Conservation (phyloP, 2,329 filamentous ascomycete genomes). For the Talaromyces sp. region DNA sequence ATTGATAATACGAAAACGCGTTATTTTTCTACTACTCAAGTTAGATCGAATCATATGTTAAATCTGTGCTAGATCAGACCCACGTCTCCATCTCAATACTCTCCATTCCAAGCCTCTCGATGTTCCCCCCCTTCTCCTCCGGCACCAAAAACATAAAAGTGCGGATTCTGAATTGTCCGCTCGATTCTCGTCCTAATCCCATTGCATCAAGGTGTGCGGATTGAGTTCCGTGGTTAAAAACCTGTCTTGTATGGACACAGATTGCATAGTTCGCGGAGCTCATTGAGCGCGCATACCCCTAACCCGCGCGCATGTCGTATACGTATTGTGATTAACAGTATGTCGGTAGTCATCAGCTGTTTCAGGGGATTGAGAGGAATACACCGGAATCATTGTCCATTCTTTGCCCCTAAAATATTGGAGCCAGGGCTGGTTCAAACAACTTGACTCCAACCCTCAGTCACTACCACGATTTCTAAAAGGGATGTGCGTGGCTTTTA, state of each 20-base stretch:
- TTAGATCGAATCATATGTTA: background rate
- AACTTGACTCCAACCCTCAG: no score
- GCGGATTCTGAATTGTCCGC: no score
- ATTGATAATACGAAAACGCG: no score
- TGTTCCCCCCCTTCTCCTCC: slow-evolving; percentile 1
- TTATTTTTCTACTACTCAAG: no score
- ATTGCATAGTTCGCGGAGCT: slow-evolving; percentile 79
- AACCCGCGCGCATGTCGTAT: slow-evolving; percentile 73
- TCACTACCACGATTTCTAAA: no score
- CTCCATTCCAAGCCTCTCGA: background rate
- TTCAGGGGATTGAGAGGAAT: no score
- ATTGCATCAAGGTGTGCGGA: slow-evolving; percentile 13
- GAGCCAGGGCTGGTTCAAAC: no score
- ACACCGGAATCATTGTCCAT: no score
- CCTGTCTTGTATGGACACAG: slow-evolving; percentile 62
- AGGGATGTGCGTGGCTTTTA: background rate
- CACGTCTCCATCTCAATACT: background rate
- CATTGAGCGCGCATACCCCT: slow-evolving; percentile 75
- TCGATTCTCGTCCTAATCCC: background rate
- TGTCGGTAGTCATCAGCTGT: no score
- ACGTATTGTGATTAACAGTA: no score
- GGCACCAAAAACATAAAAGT: slow-evolving; percentile 1
- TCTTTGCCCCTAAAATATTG: no score
- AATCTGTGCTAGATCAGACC: background rate
- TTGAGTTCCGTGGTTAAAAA: slow-evolving; percentile 9